Evolutionary conservation across 2,329 filamentous ascomycete species (phyloP).

Genomic region (Phialophora chinensis): DNA sequence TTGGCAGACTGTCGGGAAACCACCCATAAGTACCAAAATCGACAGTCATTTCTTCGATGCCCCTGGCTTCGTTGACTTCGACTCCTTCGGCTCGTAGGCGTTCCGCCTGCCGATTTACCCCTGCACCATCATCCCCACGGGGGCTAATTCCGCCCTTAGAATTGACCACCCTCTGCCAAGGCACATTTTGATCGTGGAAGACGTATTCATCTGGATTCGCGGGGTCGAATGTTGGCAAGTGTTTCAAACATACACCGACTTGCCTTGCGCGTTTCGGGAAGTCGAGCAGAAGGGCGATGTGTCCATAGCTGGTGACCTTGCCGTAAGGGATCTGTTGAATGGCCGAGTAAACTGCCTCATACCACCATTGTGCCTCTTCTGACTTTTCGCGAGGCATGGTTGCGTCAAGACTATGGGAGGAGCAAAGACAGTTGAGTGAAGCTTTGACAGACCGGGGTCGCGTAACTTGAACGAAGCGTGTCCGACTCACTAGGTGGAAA

Average conservation of each 20-base stretch:
- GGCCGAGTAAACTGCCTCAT: constrained; percentile 75
- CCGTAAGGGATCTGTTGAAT: constrained; percentile 84
- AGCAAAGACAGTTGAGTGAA: background rate
- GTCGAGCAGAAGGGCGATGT: constrained; percentile 67
- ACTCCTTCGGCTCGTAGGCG: constrained; percentile 51
- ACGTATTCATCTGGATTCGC: constrained; percentile 52
- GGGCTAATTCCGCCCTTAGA: constrained; percentile 84
- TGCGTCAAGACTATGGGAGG: background rate
- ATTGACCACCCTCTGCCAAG: constrained; percentile 94
- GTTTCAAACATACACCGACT: constrained; percentile 88
- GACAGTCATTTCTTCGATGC: constrained; percentile 53
- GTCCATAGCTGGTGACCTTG: constrained; percentile 84
- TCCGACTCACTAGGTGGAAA: too few species aligned
- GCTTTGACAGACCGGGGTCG: background rate
- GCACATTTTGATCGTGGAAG: constrained; percentile 80
- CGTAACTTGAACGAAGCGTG: background rate
- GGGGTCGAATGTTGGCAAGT: constrained; percentile 66
- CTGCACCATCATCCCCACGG: constrained; percentile 51
- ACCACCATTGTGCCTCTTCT: constrained; percentile 57
- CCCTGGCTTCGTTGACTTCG: constrained; percentile 47
- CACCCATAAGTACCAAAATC: constrained; percentile 54
- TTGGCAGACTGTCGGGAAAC: constrained; percentile 58
- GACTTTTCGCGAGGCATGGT: constrained; percentile 50
- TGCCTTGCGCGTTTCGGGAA: constrained; percentile 76
- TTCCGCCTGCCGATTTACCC: constrained; percentile 51